Base-by-base conservation (phyloP, 768 basidiomycete species). In the Hericium coralloides region DNA sequence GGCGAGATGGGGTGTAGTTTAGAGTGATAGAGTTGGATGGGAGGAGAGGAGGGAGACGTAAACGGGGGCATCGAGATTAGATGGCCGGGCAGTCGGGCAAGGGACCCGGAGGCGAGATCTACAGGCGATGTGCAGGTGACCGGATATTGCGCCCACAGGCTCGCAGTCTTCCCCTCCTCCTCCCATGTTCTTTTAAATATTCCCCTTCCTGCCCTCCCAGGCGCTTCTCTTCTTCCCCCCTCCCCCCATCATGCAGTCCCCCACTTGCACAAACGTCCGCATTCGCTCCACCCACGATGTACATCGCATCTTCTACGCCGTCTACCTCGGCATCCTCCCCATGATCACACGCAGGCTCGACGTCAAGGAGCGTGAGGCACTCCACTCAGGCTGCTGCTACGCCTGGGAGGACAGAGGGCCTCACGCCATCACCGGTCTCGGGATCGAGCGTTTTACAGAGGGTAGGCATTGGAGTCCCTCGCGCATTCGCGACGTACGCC, bases 381-480 rank as follows among this genome's bases (percentile, higher is more conserved):
- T 92, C 64, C 62, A 76, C 17, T 79, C 89, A 0, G 89, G 89
- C 23, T 88, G 88, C 62, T 87, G 91, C 22, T 92, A 90, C 63
- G 87, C 92, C 59, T 92, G 90, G 89, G 89, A 92, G 67, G 89
- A 92, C 63, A 85, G 89, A 60, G 86, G 86, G 23, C 86, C 89
- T 7, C 89, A 87, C 66, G 83, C 85, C 31, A 75, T 78, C 53
- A 87, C 88, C 10, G 89, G 89, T 14, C 79, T 90, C 49, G 89
- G 89, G 38, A 92, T 92, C 85, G 90, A 92, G 64, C 78, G 89
- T 69, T 90, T 90, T 85, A 81, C 79, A 8, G 79, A 81, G 60
- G 80, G 89, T 39, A 86, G 90, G 80, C 85, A 87, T 49, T 92
- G 89, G 89, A 87, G 88, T 31, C 87, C 89, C 14, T 89, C 87